Percentiles rank a stretch among this genome's conserved stretches.
These are phyloP conservation scores for Piedraia hortae DNA, from an alignment of 2,329 filamentous ascomycete species.

Conservation along the genomic window DNA sequence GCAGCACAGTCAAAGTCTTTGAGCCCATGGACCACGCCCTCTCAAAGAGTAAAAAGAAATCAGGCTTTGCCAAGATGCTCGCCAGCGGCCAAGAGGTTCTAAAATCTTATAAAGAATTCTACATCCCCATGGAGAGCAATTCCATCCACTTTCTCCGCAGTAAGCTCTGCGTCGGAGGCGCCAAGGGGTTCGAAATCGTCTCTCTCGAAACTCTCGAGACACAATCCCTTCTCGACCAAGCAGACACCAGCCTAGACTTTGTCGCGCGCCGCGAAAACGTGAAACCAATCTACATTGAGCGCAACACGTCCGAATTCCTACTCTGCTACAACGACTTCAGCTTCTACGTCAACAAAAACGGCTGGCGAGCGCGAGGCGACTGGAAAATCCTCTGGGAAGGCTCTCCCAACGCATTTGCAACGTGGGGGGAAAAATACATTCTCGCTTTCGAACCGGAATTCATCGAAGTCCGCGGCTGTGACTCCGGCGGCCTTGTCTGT, in stretches of 20 bases:
- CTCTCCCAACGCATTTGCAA: constrained; percentile 66
- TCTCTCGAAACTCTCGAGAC: constrained; percentile 93
- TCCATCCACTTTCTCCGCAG: constrained; percentile 94
- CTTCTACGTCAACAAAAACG: constrained; percentile 97
- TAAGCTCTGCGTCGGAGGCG: constrained; percentile 87
- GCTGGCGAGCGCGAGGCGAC: constrained; percentile 83
- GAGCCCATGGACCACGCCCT: constrained; percentile 88
- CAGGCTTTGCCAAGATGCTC: constrained; percentile 87
- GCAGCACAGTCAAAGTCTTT: constrained; percentile 95
- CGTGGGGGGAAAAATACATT: constrained; percentile 79
- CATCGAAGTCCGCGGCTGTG: constrained; percentile 85
- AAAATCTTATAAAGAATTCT: constrained; percentile 95
- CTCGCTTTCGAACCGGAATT: constrained; percentile 93
- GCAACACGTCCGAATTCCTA: constrained; percentile 86
- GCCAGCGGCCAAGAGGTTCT: constrained; percentile 78
- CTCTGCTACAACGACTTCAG: constrained; percentile 97
- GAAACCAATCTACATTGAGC: constrained; percentile 88
- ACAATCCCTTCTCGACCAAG: constrained; percentile 85
- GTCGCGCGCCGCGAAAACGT: constrained; percentile 44
- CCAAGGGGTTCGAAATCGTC: constrained; percentile 88
- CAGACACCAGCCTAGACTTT: constrained; percentile 92
- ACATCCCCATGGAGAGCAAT: constrained; percentile 93
- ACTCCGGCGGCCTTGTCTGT: constrained; percentile 70
- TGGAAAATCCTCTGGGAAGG: constrained; percentile 98
- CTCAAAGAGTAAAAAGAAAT: constrained; percentile 59